Conservation (phyloP, 306 rosid genomes). For the Cyclanthera cordifolia region DNA sequence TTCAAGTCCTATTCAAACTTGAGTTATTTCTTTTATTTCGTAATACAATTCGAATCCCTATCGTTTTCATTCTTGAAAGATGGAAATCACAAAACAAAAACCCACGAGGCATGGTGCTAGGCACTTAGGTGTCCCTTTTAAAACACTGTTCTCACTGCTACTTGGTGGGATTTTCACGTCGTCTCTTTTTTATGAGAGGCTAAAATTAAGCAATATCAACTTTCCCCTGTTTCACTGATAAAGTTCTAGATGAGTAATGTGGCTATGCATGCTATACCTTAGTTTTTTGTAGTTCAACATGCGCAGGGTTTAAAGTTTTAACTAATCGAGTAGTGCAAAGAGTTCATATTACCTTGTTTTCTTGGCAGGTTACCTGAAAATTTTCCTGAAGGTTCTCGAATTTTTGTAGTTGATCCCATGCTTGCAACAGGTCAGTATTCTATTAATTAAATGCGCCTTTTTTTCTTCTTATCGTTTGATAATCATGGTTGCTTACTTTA, state of each 20-base stretch:
- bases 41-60: too few relatives aligned
- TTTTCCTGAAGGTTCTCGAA: slow-evolving; percentile 63
- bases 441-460: slow-evolving; percentile 15
- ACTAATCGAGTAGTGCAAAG: neutral
- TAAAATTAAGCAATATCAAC: neutral
- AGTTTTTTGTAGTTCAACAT: neutral
- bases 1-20: too few relatives aligned
- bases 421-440: slow-evolving; percentile 67
- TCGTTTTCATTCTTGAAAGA: too few relatives aligned
- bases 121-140: too few relatives aligned
- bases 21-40: too few relatives aligned
- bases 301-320: neutral
- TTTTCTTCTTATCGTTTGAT: neutral
- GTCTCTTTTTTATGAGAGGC: neutral
- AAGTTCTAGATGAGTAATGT: neutral
- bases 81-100: too few relatives aligned
- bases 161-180: neutral
- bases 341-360: neutral
- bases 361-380: slow-evolving; percentile 59
- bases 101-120: too few relatives aligned
- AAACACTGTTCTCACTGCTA: too few relatives aligned
- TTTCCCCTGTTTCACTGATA: neutral
- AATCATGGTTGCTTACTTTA: neutral
- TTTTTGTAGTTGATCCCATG: slow-evolving; percentile 86
- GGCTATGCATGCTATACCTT: neutral